phyloP scores from a whole-genome alignment of 768 basidiomycete species.

The Cystobasidium ongulense region DNA sequence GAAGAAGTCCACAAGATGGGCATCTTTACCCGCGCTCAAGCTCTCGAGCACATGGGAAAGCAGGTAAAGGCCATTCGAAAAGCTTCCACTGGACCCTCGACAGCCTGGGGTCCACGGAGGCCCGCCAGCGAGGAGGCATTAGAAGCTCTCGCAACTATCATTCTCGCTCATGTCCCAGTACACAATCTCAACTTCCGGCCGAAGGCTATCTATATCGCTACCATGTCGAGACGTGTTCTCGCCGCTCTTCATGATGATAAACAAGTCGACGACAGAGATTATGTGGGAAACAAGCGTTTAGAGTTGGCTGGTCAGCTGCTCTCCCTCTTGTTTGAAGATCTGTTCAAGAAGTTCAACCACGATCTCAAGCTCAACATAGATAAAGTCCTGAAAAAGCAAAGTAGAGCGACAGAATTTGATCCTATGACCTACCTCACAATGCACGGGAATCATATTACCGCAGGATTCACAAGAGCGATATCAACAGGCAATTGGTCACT shows the following conservation, averaged over 20 bases:
- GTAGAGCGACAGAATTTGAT: constrained; percentile 87
- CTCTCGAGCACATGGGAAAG: constrained; percentile 87
- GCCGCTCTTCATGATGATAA: constrained; percentile 95
- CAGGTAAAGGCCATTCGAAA: constrained; percentile 79
- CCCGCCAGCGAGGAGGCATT: constrained; percentile 90
- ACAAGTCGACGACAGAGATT: constrained; percentile 96
- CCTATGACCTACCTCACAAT: constrained; percentile 83
- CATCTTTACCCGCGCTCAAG: constrained; percentile 82
- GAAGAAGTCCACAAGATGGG: constrained; percentile 90
- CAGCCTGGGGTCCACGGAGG: constrained; percentile 50
- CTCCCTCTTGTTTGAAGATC: constrained; percentile 89
- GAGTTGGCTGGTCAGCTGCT: constrained; percentile 98
- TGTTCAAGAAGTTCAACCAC: constrained; percentile 96
- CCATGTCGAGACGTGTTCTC: constrained; percentile 90
- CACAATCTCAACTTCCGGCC: constrained; percentile 76
- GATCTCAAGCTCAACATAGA: constrained; percentile 92
- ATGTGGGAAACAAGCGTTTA: constrained; percentile 96
- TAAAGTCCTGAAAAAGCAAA: constrained; percentile 92
- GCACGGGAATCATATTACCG: constrained; percentile 90
- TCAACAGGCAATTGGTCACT: constrained; percentile 98
- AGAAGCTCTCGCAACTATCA: constrained; percentile 93
- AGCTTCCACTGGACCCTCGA: constrained; percentile 54
- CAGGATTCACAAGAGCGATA: constrained; percentile 92
- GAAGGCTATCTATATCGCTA: constrained; percentile 93
- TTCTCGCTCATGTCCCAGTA: constrained; percentile 91